These are phyloP conservation scores for Zea luxurians DNA, from an alignment of 176 grass and related monocot species.

Conservation along the genomic window DNA sequence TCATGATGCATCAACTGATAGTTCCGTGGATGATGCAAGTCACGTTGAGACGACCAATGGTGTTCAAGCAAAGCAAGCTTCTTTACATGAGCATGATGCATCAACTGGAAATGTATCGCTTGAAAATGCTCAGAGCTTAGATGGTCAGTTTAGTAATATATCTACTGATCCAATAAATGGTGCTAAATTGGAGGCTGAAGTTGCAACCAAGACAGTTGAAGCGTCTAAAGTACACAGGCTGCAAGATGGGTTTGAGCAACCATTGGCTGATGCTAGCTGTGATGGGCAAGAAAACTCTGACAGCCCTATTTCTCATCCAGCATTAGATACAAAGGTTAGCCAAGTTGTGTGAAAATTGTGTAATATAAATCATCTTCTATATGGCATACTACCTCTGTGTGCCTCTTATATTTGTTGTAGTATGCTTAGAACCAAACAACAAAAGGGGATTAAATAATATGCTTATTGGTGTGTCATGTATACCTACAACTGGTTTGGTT, in stretches of 20 bases:
- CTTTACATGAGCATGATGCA: constrained; percentile 36
- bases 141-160: constrained; percentile 18
- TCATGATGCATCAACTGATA: constrained; percentile 25
- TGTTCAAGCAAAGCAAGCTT: constrained; percentile 11
- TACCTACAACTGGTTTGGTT: neutral
- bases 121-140: constrained; percentile 24
- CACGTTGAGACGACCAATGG: constrained; percentile 11
- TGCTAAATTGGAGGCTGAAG: constrained; percentile 35
- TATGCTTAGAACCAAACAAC: neutral
- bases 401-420: neutral
- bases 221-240: neutral
- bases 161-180: constrained; percentile 12
- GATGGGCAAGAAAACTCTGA: constrained; percentile 10
- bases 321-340: constrained; percentile 35
- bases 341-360: constrained; percentile 11
- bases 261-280: constrained; percentile 21
- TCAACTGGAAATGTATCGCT: neutral
- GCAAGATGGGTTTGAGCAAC: constrained; percentile 35
- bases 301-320: constrained; percentile 27
- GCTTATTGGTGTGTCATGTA: neutral
- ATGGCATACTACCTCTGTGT: neutral
- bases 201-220: constrained; percentile 16
- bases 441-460: neutral
- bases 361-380: constrained; percentile 13
- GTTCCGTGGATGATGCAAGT: constrained; percentile 29